Evolutionary conservation across 148 eudicot species (phyloP).

Genomic region (Nepenthes mirabilis): DNA sequence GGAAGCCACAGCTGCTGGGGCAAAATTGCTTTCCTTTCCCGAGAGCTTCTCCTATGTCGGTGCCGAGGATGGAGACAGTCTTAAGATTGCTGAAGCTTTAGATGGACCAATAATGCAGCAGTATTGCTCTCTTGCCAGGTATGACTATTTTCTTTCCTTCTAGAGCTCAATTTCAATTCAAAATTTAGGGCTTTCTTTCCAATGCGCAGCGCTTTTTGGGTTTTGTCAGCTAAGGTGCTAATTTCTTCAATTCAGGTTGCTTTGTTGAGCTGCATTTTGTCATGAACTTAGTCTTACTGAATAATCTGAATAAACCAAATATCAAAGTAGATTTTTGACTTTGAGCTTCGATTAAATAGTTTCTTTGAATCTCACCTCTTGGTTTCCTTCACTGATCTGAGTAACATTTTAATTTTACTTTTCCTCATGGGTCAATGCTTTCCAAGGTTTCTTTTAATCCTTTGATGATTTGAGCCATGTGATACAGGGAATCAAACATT

Average conservation of each 20-base stretch:
- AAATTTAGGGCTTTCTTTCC: background rate
- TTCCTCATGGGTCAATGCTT: background rate
- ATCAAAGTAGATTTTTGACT: too few species aligned
- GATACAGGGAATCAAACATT: constrained; percentile 70
- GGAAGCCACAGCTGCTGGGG: constrained; percentile 91
- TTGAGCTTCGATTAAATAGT: too few species aligned
- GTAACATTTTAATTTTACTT: too few species aligned
- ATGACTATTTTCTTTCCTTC: background rate
- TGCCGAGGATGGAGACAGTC: constrained; percentile 50
- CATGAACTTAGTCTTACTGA: too few species aligned
- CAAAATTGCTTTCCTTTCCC: constrained; percentile 80
- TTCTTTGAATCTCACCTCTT: too few species aligned
- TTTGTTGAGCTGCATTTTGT: too few species aligned
- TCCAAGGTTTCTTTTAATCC: background rate
- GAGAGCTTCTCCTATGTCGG: constrained; percentile 84
- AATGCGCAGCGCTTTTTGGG: too few species aligned
- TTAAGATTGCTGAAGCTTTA: constrained; percentile 56
- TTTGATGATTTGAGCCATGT: constrained; percentile 2
- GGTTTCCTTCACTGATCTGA: background rate
- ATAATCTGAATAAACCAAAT: too few species aligned
- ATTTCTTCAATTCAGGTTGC: too few species aligned
- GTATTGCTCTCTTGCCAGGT: constrained; percentile 84
- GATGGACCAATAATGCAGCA: constrained; percentile 78
- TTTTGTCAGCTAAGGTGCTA: background rate
- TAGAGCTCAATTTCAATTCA: background rate